phyloP scores from a whole-genome alignment of 805 yeast genomes.

The Saccharomycopsis javanensis region DNA sequence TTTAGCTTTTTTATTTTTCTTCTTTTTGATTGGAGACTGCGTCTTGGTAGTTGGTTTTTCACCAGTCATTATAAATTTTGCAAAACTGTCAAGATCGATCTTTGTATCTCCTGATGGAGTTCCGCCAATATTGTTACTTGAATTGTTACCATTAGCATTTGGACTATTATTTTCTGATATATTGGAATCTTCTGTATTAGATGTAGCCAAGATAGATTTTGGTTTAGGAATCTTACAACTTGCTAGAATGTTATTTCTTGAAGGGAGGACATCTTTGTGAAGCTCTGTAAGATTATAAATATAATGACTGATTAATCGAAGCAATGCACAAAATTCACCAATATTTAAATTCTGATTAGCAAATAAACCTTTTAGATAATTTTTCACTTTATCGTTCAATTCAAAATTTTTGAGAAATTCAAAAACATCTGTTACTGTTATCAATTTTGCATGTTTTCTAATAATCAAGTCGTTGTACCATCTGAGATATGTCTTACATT shows the following conservation, averaged over 20 bases:
- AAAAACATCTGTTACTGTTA: constrained; percentile 70
- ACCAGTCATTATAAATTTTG: constrained; percentile 77
- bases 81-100: constrained; percentile 77
- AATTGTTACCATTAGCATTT: neutral
- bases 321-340: constrained; percentile 83
- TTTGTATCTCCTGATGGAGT: constrained; percentile 25
- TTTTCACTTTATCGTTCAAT: constrained; percentile 41
- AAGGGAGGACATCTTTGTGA: constrained; percentile 39
- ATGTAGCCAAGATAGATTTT: constrained; percentile 58
- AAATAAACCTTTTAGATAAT: constrained; percentile 42
- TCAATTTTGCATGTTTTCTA: constrained; percentile 56
- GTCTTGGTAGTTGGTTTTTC: constrained; percentile 41
- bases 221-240: constrained; percentile 71
- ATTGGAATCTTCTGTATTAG: constrained; percentile 29
- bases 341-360: constrained; percentile 54
- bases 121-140: constrained; percentile 17
- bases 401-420: constrained; percentile 70
- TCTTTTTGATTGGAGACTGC: constrained; percentile 23
- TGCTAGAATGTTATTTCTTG: constrained; percentile 40
- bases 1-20: constrained; percentile 38
- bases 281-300: constrained; percentile 28
- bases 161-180: neutral
- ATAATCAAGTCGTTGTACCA: constrained; percentile 87
- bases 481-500: constrained; percentile 74
- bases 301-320: constrained; percentile 71